Percentiles rank a stretch among this genome's conserved stretches.
Conservation (phyloP, 163 green algal genomes). For the Botryococcus braunii region DNA sequence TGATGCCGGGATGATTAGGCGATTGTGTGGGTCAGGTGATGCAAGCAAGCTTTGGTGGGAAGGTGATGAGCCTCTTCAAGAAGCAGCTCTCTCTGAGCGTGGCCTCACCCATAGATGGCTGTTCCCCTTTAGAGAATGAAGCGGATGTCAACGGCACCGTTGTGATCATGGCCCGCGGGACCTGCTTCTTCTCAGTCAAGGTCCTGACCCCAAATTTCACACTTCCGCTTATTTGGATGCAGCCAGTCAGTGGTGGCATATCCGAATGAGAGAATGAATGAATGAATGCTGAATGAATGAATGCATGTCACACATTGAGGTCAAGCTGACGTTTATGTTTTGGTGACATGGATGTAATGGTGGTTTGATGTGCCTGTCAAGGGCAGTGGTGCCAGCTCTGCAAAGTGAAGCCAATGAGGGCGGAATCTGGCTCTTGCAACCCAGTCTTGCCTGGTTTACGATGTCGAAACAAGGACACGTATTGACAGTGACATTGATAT, state of each 20-base stretch:
- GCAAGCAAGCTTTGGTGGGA: slow-evolving; percentile 25
- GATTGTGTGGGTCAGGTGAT: slow-evolving; percentile 14
- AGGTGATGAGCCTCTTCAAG: slow-evolving; percentile 17
- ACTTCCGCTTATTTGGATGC: background rate
- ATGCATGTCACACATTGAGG: background rate
- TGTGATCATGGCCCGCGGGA: slow-evolving; percentile 50
- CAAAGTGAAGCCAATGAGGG: too few relatives aligned
- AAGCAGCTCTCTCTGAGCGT: slow-evolving; percentile 12
- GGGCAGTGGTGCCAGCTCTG: too few relatives aligned
- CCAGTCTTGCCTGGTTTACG: too few relatives aligned
- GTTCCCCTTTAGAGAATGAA: slow-evolving; percentile 21
- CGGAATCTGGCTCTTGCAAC: too few relatives aligned
- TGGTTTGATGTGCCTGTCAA: too few relatives aligned
- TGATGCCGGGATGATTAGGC: background rate
- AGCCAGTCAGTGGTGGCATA: background rate
- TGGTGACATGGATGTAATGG: too few relatives aligned
- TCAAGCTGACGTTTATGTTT: background rate
- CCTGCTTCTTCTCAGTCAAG: slow-evolving; percentile 62
- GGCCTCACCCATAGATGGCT: slow-evolving; percentile 28
- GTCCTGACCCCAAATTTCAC: slow-evolving; percentile 1
- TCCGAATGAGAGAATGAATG: too few relatives aligned
- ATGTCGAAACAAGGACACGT: too few relatives aligned
- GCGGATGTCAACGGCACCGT: slow-evolving; percentile 27
- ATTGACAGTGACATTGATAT: too few relatives aligned
- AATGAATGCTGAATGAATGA: too few relatives aligned